Base-by-base conservation (phyloP, 176 grass and related monocot genomes). In the Poa pratensis region DNA sequence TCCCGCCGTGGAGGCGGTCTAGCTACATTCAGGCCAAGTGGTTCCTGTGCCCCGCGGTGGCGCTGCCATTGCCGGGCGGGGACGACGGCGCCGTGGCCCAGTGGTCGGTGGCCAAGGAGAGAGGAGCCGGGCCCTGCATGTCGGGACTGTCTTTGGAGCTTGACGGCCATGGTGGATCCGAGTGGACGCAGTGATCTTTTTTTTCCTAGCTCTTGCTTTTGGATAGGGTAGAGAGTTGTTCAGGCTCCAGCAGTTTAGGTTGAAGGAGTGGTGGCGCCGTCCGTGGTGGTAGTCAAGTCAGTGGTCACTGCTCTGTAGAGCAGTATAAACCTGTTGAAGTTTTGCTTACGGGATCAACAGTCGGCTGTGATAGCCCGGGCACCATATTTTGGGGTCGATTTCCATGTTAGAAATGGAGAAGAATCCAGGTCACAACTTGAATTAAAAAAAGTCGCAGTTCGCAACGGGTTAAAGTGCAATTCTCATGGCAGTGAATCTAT, bases 1-100 rank as follows among this genome's bases (percentile, higher is more conserved):
- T 94, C 84, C 93, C 93, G 55, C 93, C 93, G 71, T 94, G 93
- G 93, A 82, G 93, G 88, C 75, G 50, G 77, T 78, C 87, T 17
- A 77, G 85, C 75, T 94, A 94, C 88, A 90, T 92, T 87, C 87
- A 90, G 80, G 75, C 84, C 85, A 94, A 94, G 79, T 94, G 93
- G 93, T 83, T 92, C 23, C 35, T 85, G 6, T 81, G 53, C 45
- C 63, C 50, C 49, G 76, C 26, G 68, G 82, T 12, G 57, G 5
- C 76, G 48, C 46, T 45, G 76, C 58, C 82, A 6, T 34, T 45
- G 76, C 58, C 82, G 6, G 19, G 18, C 66, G 15, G 32, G n/a
- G 60, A 64, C 2, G 65, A 34, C 22, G 28, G 15, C n/a, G 20
- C 43, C 2, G 35, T 48, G 27, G 16, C 40, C 24, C 79, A 76